Percentiles rank a stretch among this genome's conserved stretches.
These are phyloP conservation scores for Solanum virginianum DNA, from an alignment of 257 asterid genomes.

Conservation along the genomic window DNA sequence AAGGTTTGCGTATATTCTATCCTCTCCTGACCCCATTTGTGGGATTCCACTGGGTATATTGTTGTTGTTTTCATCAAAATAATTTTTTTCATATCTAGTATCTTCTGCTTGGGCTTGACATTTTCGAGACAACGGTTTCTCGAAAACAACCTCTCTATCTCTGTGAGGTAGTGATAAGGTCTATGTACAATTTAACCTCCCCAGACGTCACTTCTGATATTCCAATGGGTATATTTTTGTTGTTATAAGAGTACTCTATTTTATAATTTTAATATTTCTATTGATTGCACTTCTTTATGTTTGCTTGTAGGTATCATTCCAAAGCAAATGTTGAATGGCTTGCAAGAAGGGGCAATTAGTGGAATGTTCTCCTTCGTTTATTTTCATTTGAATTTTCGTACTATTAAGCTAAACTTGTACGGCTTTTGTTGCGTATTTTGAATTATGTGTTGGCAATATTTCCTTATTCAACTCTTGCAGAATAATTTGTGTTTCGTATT, in stretches of 20 bases:
- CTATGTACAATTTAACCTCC: too few relatives aligned
- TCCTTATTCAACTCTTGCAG: background rate
- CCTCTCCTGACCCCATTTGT: too few relatives aligned
- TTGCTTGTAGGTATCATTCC: background rate
- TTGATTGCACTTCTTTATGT: background rate
- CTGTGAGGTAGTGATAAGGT: too few relatives aligned
- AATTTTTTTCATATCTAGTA: too few relatives aligned
- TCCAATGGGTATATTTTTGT: too few relatives aligned
- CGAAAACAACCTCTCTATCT: too few relatives aligned
- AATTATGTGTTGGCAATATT: background rate
- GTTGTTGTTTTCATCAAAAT: too few relatives aligned
- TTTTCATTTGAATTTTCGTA: background rate
- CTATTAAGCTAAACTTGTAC: background rate
- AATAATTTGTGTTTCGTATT: background rate
- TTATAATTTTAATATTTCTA: background rate
- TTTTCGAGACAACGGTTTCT: too few relatives aligned
- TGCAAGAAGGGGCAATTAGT: background rate
- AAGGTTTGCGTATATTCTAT: too few relatives aligned
- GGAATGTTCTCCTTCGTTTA: background rate
- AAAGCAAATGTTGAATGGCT: background rate
- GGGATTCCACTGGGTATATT: too few relatives aligned
- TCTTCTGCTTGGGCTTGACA: too few relatives aligned
- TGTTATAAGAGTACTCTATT: background rate
- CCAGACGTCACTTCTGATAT: too few relatives aligned
- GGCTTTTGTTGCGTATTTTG: background rate